A percentile compares a stretch with the other conserved stretches of the same genome.
Evolutionary conservation across 192 early-diverging fungal genomes (phyloP).

Genomic region (Entophlyctis helioformis): DNA sequence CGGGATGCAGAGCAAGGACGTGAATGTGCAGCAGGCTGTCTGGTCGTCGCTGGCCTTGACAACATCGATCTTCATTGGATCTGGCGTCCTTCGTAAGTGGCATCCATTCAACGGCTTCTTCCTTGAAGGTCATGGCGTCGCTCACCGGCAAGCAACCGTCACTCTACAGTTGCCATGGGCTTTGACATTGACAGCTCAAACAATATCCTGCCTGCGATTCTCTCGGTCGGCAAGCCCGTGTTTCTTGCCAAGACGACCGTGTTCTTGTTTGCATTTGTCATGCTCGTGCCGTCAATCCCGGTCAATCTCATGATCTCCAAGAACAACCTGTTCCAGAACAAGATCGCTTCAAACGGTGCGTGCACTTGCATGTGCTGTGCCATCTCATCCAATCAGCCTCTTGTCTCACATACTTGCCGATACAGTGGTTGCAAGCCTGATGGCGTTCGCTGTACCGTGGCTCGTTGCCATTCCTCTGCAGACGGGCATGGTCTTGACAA

Average conservation of each 20-base stretch:
- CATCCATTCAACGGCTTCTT: no score
- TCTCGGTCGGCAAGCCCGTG: constrained; percentile 6
- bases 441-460: constrained; percentile 33
- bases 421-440: constrained; percentile 11
- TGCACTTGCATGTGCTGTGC: no score
- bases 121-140: no score
- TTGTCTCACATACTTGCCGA: neutral
- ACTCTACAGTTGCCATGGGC: constrained; percentile 13
- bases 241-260: constrained; percentile 28
- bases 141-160: no score
- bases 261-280: constrained; percentile 34
- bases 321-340: constrained; percentile 37
- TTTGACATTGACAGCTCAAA: constrained; percentile 19
- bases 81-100: constrained; percentile 28
- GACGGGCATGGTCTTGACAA: constrained; percentile 18
- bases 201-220: constrained; percentile 17
- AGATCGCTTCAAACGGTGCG: constrained; percentile 13
- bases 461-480: constrained; percentile 29
- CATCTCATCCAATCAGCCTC: neutral
- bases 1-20: constrained; percentile 27
- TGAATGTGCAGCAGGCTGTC: constrained; percentile 35
- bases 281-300: constrained; percentile 40
- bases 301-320: constrained; percentile 33
- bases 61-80: constrained; percentile 18
- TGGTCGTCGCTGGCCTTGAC: constrained; percentile 27